Conservation (phyloP, 2,329 filamentous ascomycete genomes). For the Aspergillus sp. region DNA sequence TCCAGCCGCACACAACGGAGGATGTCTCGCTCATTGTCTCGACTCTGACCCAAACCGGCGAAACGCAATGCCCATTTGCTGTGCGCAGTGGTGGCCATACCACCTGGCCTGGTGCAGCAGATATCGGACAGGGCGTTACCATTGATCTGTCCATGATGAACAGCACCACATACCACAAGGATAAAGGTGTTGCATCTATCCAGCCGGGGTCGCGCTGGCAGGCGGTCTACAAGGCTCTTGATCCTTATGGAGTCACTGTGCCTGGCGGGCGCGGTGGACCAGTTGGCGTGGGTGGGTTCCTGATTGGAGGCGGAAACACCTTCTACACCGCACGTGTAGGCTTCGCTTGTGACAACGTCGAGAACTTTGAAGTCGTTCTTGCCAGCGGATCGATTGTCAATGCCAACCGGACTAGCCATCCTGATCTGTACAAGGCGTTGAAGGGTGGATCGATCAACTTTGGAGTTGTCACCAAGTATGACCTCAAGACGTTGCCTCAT, state of each 20-base stretch:
- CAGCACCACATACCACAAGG: slow-evolving; percentile 19
- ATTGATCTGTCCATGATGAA: slow-evolving; percentile 39
- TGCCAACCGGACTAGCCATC: slow-evolving; percentile 45
- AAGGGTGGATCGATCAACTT: slow-evolving; percentile 61
- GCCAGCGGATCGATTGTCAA: slow-evolving; percentile 52
- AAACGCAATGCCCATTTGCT: slow-evolving; percentile 22
- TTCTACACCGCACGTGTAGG: slow-evolving; percentile 52
- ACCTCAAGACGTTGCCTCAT: slow-evolving; percentile 21
- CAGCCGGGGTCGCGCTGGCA: slow-evolving; percentile 23
- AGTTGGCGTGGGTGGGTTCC: slow-evolving; percentile 27
- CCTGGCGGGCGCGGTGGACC: slow-evolving; percentile 24
- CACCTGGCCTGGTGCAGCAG: slow-evolving; percentile 42
- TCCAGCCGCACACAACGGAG: slow-evolving; percentile 25
- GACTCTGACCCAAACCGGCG: slow-evolving; percentile 14
- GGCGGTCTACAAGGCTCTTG: slow-evolving; percentile 21
- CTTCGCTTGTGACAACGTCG: slow-evolving; percentile 53
- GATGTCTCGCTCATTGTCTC: slow-evolving; percentile 27
- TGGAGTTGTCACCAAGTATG: slow-evolving; percentile 40
- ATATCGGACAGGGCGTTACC: slow-evolving; percentile 46
- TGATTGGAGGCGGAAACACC: slow-evolving; percentile 45
- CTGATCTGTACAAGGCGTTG: slow-evolving; percentile 56
- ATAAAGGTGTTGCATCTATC: slow-evolving; percentile 16
- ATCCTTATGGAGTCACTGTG: slow-evolving; percentile 18
- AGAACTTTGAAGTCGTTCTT: slow-evolving; percentile 56
- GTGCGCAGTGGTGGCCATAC: slow-evolving; percentile 50